Base-by-base conservation (phyloP, 2,329 filamentous ascomycete species). In the Albifimbria verrucaria region DNA sequence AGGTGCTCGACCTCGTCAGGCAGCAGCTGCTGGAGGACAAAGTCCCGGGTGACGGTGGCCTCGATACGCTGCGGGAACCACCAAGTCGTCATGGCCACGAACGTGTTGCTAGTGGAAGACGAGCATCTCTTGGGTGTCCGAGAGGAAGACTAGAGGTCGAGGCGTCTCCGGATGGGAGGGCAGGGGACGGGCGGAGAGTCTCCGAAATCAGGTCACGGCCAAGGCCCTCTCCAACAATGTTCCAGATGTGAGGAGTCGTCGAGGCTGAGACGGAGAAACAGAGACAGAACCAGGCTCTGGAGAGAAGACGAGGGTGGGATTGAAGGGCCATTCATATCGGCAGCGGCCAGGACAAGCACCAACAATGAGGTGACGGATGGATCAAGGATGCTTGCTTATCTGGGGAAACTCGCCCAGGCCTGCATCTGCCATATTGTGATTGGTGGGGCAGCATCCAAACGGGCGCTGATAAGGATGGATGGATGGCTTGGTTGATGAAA, bases 31-130 rank as follows among this genome's bases (percentile, higher is more conserved):
- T 82, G 82, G 49, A 80, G 77, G 56, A 91, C 82, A 64, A 86
- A 91, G 53, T 83, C 75, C 57, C 82, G 77, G 52, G 85, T 90
- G 61, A 91, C 85, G 54, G 85, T 88, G 51, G 79, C 75, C 62
- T 88, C 81, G 65, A 92, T 90, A 55, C 78, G 80, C 59, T 85
- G 80, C 53, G 84, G 76, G 65, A 88, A 86, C 87, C 87, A 92
- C 87, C 87, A 90, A 68, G 84, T 74, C 51, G 57, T 58, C 65
- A 68, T 68, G 56, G 55, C 64, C 50, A 52, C 51, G 32, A 17
- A 12, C 32, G 32, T 17, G 5, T 39, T 4, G 11, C 32, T 39
- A 39, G 12, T 39, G 18, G 32, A 12, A 17, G 32, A 12, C 12
- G 15, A 39, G 32, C 32, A 39, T 39, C 18, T 6, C 32, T n/a